A percentile compares a stretch with the other conserved stretches of the same genome.
phyloP scores from a whole-genome alignment of 2,329 filamentous ascomycete genomes.

The Rasamsonia emersonii region DNA sequence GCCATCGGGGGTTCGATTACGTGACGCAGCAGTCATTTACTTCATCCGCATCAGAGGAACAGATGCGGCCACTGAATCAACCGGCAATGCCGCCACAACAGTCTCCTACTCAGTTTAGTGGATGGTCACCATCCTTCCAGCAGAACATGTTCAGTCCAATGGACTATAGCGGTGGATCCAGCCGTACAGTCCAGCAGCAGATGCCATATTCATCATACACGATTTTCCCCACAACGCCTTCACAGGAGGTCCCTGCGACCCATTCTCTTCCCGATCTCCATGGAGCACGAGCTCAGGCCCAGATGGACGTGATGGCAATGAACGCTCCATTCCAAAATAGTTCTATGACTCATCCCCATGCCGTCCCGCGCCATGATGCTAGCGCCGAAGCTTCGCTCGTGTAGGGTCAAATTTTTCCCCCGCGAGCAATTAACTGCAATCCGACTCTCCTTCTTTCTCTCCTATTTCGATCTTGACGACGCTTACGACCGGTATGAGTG shows the following conservation, averaged over 20 bases:
- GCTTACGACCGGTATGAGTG: too few species aligned
- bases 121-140: constrained; percentile 26
- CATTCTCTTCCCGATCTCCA: constrained; percentile 8
- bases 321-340: too few species aligned
- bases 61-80: constrained; percentile 14
- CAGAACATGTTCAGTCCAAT: constrained; percentile 24
- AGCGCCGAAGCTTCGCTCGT: too few species aligned
- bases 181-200: constrained; percentile 17
- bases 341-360: too few species aligned
- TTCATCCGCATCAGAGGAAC: constrained; percentile 14
- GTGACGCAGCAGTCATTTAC: constrained; percentile 17
- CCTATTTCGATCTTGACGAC: too few species aligned
- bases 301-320: constrained; percentile 13
- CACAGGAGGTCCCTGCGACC: constrained; percentile 3
- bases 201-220: constrained; percentile 20
- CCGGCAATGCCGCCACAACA: constrained; percentile 14
- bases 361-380: too few species aligned
- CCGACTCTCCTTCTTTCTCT: too few species aligned
- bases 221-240: constrained; percentile 18
- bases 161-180: constrained; percentile 17
- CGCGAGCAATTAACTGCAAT: too few species aligned
- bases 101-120: constrained; percentile 16
- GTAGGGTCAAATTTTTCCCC: too few species aligned
- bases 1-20: constrained; percentile 23
- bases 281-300: constrained; percentile 10